Percentiles rank a stretch among this genome's conserved stretches.
phyloP scores from a whole-genome alignment of 2,329 filamentous ascomycete genomes.

The Neurospora sp. region DNA sequence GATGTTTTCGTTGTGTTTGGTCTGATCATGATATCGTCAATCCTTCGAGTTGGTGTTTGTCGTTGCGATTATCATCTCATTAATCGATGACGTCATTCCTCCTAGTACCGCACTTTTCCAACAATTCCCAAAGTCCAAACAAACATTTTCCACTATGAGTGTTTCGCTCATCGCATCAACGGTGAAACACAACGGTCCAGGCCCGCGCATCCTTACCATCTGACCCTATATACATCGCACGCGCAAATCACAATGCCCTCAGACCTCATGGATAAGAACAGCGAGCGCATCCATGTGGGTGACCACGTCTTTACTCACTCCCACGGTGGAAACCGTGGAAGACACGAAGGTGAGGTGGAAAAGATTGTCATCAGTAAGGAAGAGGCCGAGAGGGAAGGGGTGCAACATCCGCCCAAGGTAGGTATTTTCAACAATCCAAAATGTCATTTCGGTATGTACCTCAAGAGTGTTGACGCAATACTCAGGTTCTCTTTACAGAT shows the following conservation, averaged over 20 bases:
- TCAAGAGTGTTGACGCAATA: no score
- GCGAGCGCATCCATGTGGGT: constrained; percentile 27
- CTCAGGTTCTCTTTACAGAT: constrained; percentile 27
- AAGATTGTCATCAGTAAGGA: constrained; percentile 26
- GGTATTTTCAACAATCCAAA: constrained; percentile 1
- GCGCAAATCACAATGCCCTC: constrained; percentile 12
- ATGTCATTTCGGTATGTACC: no score
- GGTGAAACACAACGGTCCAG: background rate
- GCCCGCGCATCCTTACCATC: background rate
- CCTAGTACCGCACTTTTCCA: background rate
- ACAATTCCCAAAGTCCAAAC: background rate
- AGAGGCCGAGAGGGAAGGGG: constrained; percentile 25
- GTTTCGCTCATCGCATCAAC: background rate
- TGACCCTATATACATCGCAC: background rate
- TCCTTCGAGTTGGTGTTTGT: background rate
- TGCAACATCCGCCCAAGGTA: constrained; percentile 34
- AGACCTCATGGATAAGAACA: constrained; percentile 25
- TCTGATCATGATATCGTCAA: background rate
- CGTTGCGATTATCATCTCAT: background rate
- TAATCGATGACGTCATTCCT: background rate
- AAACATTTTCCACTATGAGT: background rate
- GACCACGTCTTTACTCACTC: constrained; percentile 31
- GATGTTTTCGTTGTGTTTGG: background rate
- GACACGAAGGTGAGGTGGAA: constrained; percentile 29
- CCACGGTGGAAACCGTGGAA: constrained; percentile 29